These are phyloP conservation scores for Picea abies DNA, from an alignment of 83 land plant species.

Conservation along the genomic window DNA sequence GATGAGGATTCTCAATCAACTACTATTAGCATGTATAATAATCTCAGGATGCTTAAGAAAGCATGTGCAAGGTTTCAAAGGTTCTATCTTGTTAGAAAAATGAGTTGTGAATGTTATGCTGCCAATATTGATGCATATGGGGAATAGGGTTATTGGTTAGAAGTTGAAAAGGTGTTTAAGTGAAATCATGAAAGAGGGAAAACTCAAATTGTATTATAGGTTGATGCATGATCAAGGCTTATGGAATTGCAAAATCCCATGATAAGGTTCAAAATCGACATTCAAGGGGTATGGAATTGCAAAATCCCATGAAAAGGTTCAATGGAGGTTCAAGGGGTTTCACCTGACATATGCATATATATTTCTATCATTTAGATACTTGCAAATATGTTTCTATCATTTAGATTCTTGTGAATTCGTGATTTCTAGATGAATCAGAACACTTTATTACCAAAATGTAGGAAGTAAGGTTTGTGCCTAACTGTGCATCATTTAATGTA, in stretches of 20 bases:
- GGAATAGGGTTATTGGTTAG: too few relatives aligned
- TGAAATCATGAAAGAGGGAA: slow-evolving; percentile 28
- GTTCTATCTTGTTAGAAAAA: too few relatives aligned
- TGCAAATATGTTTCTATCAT: too few relatives aligned
- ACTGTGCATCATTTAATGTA: too few relatives aligned
- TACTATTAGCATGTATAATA: too few relatives aligned
- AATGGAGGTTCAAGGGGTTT: slow-evolving; percentile 47
- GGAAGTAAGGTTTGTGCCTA: too few relatives aligned
- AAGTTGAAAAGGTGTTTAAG: slow-evolving; percentile 50
- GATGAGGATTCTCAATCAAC: slow-evolving; percentile 58
- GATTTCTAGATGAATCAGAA: slow-evolving; percentile 37
- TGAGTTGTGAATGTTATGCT: too few relatives aligned
- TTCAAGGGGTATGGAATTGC: too few relatives aligned
- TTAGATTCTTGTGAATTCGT: too few relatives aligned
- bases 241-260: slow-evolving; percentile 53
- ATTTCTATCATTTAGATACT: slow-evolving; percentile 54
- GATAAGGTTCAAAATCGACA: slow-evolving; percentile 47
- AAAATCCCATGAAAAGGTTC: too few relatives aligned
- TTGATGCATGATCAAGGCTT: slow-evolving; percentile 90
- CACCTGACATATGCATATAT: too few relatives aligned
- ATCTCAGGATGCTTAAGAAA: slow-evolving; percentile 41
- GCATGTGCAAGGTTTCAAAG: slow-evolving; percentile 70
- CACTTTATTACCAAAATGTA: slow-evolving; percentile 29
- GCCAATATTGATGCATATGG: too few relatives aligned
- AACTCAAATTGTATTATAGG: slow-evolving; percentile 34